Base-by-base conservation (phyloP, 257 asterid species). In the Ballota nigra region DNA sequence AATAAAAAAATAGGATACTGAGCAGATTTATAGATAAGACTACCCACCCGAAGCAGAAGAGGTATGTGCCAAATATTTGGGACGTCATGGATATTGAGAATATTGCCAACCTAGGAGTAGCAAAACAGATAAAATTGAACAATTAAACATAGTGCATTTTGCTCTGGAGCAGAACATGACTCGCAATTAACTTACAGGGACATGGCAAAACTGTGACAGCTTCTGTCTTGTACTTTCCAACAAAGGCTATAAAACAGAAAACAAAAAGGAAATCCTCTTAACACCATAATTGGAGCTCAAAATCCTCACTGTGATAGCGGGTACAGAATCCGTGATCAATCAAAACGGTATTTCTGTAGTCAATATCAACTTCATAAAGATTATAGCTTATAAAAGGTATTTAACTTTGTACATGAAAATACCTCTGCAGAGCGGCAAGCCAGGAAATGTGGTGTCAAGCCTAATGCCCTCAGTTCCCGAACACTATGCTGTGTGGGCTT, bases 401-500 rank as follows among this genome's bases (percentile, higher is more conserved):
- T 24, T 20, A 47, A 47, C 11, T 10, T 34, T 31, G 47, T 9
- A 52, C 38, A 51, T 19, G 4, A 53, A 68, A 51, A 51, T 80
- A 93, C 98, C 98, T 89, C 82, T 10, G 89, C 82, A 28, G 98
- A 93, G 53, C 97, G 97, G 85, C 97, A 93, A 74, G 98, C 98
- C 80, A 93, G 78, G 71, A 93, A 91, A 81, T 93, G 97, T 24
- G 98, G 98, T 58, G 89, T 86, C 83, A 93, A 83, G 61, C 97
- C 98, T 69, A 93, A 68, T 59, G 97, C 98, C 81, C 98, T 82
- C 81, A 93, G 51, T 78, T 93, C 97, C 63, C 98, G 89, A 68
- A 93, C 96, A 73, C 98, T 91, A 68, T 93, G 98, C 75, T 93
- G 97, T 16, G 98, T 93, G 60, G 97, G 97, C 85, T 93, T 93